These are phyloP conservation scores for Crotalaria pallida DNA, from an alignment of 306 rosid genomes.

Conservation along the genomic window DNA sequence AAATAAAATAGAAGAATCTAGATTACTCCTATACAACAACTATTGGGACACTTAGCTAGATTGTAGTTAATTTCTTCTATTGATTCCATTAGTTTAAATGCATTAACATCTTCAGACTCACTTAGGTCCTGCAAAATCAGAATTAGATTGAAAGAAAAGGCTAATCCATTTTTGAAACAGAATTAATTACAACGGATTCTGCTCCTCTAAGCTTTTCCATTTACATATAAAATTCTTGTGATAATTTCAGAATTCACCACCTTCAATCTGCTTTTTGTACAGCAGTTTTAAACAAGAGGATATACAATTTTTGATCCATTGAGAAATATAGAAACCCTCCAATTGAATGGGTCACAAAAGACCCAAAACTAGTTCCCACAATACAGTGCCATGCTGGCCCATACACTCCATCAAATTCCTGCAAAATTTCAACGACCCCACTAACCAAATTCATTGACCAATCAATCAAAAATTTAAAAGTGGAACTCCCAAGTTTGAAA, in stretches of 20 bases:
- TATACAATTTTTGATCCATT: conserved; percentile 79
- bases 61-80: conserved; percentile 19
- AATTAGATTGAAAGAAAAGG: not conserved
- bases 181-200: conserved; percentile 23
- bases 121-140: not conserved
- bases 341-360: conserved; percentile 90
- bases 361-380: conserved; percentile 94
- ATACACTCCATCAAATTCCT: conserved; percentile 95
- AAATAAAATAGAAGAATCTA: not conserved
- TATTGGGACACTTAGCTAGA: not conserved
- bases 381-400: conserved; percentile 99
- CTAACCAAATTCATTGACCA: conserved; percentile 29
- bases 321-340: conserved; percentile 94
- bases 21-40: not conserved
- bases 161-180: not conserved
- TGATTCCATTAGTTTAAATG: not conserved
- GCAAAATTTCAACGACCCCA: conserved; percentile 38
- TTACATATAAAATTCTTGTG: conserved; percentile 18
- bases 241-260: conserved; percentile 3
- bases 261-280: conserved; percentile 83
- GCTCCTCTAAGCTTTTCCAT: conserved; percentile 15
- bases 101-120: not conserved
- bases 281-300: conserved; percentile 85
- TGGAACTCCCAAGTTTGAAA: not conserved
- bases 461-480: conserved; percentile 27